These are phyloP conservation scores for Trichoderma gamsii DNA, from an alignment of 495 filamentous ascomycete genomes.

Conservation along the genomic window DNA sequence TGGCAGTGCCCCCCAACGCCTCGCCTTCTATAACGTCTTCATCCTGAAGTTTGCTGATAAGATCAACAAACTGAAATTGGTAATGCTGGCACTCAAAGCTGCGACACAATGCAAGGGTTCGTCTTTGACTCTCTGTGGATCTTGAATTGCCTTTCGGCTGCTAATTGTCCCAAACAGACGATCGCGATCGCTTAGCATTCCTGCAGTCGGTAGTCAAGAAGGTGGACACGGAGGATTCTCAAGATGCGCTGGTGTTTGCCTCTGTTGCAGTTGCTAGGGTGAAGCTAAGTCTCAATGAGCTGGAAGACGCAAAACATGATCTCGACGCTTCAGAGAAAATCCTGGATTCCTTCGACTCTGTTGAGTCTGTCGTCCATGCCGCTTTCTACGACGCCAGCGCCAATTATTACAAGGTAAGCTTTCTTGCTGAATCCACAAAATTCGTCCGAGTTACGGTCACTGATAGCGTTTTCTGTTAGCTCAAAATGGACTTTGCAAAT, in stretches of 20 bases:
- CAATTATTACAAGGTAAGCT: slow-evolving; percentile 73
- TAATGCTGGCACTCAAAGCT: slow-evolving; percentile 78
- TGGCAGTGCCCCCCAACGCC: slow-evolving; percentile 74
- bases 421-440: slow-evolving; percentile 22
- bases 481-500: slow-evolving; percentile 81
- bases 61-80: slow-evolving; percentile 98
- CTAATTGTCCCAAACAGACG: slow-evolving; percentile 47
- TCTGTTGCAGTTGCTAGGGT: slow-evolving; percentile 85
- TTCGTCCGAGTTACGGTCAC: neutral
- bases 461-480: neutral
- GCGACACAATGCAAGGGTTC: slow-evolving; percentile 81
- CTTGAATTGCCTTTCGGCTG: neutral
- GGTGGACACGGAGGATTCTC: slow-evolving; percentile 85
- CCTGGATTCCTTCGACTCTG: slow-evolving; percentile 86
- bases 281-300: slow-evolving; percentile 68
- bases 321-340: slow-evolving; percentile 81
- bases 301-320: slow-evolving; percentile 72
- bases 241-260: slow-evolving; percentile 95
- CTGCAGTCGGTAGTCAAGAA: slow-evolving; percentile 75
- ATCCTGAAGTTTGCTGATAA: slow-evolving; percentile 93
- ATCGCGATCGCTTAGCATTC: slow-evolving; percentile 81
- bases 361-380: slow-evolving; percentile 94
- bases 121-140: slow-evolving; percentile 10
- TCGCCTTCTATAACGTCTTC: slow-evolving; percentile 89
- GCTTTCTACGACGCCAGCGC: slow-evolving; percentile 95